A percentile compares a stretch with the other conserved stretches of the same genome.
phyloP scores from a whole-genome alignment of 257 asterid genomes.

The Solanum chilense region DNA sequence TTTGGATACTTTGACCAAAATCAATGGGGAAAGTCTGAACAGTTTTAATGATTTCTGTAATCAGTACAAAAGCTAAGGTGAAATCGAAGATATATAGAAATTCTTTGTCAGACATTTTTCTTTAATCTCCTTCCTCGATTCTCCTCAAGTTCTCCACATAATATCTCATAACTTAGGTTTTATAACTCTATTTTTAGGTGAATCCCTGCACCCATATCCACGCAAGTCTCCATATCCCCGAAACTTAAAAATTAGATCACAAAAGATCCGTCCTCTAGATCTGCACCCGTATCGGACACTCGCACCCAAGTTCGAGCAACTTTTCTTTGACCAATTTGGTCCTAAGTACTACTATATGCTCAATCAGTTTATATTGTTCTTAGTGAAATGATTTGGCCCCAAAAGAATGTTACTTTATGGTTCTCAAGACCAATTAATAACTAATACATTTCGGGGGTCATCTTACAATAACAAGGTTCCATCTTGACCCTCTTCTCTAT shows the following conservation, averaged over 20 bases:
- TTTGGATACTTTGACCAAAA: too few relatives aligned
- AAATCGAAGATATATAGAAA: neutral
- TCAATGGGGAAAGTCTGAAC: too few relatives aligned
- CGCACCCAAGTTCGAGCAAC: neutral
- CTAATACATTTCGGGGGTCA: neutral
- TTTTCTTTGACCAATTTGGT: neutral
- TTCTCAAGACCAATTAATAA: neutral
- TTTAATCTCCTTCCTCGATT: neutral
- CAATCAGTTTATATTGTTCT: neutral
- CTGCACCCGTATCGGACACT: neutral
- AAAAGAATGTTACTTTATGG: neutral
- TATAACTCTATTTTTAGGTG: neutral
- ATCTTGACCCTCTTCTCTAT: neutral
- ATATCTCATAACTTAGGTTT: neutral
- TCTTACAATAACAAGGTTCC: neutral
- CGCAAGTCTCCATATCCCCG: neutral
- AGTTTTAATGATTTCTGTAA: too few relatives aligned
- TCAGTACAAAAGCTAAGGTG: neutral
- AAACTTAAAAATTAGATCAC: neutral
- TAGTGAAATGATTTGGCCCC: neutral
- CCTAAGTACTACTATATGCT: neutral
- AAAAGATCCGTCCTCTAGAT: neutral
- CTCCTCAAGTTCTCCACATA: neutral
- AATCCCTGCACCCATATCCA: too few relatives aligned
- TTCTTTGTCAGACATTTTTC: neutral